These are phyloP conservation scores for Anisodus tanguticus DNA, from an alignment of 257 asterid genomes.

Conservation along the genomic window DNA sequence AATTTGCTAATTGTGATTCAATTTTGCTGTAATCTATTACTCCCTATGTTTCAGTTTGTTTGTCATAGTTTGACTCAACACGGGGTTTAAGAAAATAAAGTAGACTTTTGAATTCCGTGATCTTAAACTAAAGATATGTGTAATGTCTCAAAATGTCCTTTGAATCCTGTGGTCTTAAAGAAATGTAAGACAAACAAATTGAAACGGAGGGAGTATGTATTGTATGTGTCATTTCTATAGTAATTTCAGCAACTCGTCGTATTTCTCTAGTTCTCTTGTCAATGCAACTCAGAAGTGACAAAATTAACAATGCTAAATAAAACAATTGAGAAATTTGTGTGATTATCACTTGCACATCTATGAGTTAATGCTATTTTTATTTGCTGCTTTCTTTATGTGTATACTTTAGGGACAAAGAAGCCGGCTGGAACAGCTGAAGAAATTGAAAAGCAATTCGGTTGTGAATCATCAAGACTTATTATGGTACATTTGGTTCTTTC, in stretches of 20 bases:
- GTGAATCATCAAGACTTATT: conserved; percentile 77
- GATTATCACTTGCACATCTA: not conserved
- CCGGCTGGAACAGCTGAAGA: conserved; percentile 96
- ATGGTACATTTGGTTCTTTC: conserved; percentile 53
- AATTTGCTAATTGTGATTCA: not conserved
- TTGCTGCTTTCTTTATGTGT: conserved; percentile 32
- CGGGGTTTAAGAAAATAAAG: too few species aligned
- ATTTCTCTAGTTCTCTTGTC: too few species aligned
- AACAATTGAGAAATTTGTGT: not conserved
- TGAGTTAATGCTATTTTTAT: conserved; percentile 25
- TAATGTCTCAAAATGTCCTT: too few species aligned
- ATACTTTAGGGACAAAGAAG: conserved; percentile 68
- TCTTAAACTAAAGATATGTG: too few species aligned
- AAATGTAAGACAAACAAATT: too few species aligned
- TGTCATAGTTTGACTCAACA: too few species aligned
- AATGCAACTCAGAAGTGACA: not conserved
- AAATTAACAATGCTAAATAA: not conserved
- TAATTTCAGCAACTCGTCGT: not conserved
- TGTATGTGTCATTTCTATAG: not conserved
- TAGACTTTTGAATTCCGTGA: too few species aligned
- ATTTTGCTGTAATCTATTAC: not conserved
- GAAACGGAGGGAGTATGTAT: not conserved
- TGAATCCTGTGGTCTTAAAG: too few species aligned
- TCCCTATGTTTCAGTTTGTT: too few species aligned
- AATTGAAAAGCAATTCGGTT: conserved; percentile 77